phyloP scores from a whole-genome alignment of 2,329 filamentous ascomycete genomes.

The Calonectria leucothoes region DNA sequence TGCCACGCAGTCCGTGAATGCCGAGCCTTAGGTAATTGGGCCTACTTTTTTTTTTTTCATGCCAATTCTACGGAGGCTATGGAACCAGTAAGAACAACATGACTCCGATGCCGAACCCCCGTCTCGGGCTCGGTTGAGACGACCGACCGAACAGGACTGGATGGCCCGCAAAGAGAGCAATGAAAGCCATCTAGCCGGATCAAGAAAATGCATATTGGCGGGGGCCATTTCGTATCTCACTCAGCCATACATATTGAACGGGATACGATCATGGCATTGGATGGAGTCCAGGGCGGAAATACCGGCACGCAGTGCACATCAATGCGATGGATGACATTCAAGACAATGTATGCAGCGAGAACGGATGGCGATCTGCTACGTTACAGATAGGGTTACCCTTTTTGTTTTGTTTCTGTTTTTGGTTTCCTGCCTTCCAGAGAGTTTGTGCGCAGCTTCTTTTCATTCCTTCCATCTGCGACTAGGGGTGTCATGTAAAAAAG shows the following conservation, averaged over 20 bases:
- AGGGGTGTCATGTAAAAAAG: not conserved
- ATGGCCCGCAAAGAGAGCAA: not conserved
- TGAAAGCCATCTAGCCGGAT: not conserved
- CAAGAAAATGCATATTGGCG: not conserved
- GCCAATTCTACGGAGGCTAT: not conserved
- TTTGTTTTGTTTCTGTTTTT: not conserved
- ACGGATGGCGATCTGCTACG: not conserved
- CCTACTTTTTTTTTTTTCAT: not conserved
- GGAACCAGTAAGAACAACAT: not conserved
- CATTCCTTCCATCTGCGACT: not conserved
- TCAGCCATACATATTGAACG: not conserved
- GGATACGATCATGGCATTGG: not conserved
- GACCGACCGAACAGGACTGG: not conserved
- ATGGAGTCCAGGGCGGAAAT: not conserved
- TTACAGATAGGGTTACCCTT: not conserved
- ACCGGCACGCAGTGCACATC: not conserved
- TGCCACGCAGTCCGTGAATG: slow-evolving; percentile 8
- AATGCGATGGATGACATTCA: not conserved
- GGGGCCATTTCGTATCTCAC: not conserved
- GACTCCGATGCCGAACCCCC: not conserved
- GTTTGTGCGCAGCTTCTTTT: not conserved
- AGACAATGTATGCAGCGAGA: not conserved
- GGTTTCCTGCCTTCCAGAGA: not conserved
- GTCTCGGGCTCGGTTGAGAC: not conserved
- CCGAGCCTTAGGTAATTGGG: slow-evolving; percentile 5